phyloP scores from a whole-genome alignment of 352 stramenopile genomes.

The Globisporangium viniferum region DNA sequence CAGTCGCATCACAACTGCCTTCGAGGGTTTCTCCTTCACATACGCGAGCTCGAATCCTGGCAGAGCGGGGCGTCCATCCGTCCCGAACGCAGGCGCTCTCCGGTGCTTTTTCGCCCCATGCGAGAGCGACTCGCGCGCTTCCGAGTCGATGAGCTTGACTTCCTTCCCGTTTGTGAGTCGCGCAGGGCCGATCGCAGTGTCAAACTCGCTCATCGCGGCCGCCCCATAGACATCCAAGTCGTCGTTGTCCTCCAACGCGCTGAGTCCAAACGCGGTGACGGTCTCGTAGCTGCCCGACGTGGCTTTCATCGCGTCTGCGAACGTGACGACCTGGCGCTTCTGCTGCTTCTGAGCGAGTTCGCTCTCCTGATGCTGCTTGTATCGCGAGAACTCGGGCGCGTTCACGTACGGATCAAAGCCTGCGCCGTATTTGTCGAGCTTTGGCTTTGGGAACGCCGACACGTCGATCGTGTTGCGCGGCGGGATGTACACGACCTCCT shows the following conservation, averaged over 20 bases:
- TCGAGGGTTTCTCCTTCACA: constrained; percentile 40
- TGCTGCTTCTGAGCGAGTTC: constrained; percentile 21
- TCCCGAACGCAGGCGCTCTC: constrained; percentile 30
- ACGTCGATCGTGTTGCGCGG: constrained; percentile 56
- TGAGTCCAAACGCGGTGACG: constrained; percentile 57
- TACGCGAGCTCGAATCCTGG: constrained; percentile 51
- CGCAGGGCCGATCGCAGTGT: constrained; percentile 47
- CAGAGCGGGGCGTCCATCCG: constrained; percentile 53
- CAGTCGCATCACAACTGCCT: constrained; percentile 35
- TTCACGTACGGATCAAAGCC: constrained; percentile 77
- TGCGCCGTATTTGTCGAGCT: constrained; percentile 71
- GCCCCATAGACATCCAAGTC: constrained; percentile 80
- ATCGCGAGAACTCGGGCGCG: constrained; percentile 64
- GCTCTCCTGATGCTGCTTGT: constrained; percentile 41
- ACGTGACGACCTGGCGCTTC: constrained; percentile 61
- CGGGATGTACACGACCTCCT: constrained; percentile 48
- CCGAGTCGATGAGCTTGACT: constrained; percentile 34
- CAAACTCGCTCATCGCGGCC: constrained; percentile 62
- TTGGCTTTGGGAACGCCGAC: constrained; percentile 58
- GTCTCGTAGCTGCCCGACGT: constrained; percentile 32
- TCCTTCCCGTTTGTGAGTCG: constrained; percentile 18
- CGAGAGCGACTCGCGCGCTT: constrained; percentile 24
- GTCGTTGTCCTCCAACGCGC: constrained; percentile 81
- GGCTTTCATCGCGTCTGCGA: constrained; percentile 60
- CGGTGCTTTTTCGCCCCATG: background rate